Evolutionary conservation across 2,329 filamentous ascomycete genomes (phyloP).

Genomic region (Pseudogymnoascus sp.): DNA sequence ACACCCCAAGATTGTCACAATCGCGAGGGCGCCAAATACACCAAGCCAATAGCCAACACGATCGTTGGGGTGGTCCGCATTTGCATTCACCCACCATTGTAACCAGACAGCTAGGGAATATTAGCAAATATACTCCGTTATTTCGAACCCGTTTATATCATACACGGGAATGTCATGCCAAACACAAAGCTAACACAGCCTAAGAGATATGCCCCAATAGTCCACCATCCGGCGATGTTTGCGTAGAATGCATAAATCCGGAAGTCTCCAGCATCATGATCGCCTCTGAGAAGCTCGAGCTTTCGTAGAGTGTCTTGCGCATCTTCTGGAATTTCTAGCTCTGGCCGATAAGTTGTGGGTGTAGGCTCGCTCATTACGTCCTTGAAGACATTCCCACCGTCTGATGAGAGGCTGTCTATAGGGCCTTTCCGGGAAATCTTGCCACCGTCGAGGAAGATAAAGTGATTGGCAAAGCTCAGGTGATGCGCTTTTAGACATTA

Average conservation of each 20-base stretch:
- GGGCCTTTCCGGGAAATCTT: neutral
- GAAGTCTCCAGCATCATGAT: constrained; percentile 15
- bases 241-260: constrained; percentile 19
- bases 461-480: constrained; percentile 14
- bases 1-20: neutral
- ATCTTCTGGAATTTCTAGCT: neutral
- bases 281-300: neutral
- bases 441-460: constrained; percentile 1
- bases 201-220: constrained; percentile 17
- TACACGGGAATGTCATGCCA: constrained; percentile 20
- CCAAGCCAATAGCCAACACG: constrained; percentile 18
- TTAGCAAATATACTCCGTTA: neutral
- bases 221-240: constrained; percentile 15
- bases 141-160: neutral
- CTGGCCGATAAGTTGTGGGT: neutral
- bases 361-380: neutral
- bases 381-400: neutral
- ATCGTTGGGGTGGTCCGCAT: constrained; percentile 15
- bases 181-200: constrained; percentile 19
- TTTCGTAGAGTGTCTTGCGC: neutral
- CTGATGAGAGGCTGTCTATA: neutral
- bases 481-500: constrained; percentile 12
- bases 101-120: constrained; percentile 23
- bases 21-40: constrained; percentile 14
- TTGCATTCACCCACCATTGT: constrained; percentile 27